phyloP scores from a whole-genome alignment of 2,329 filamentous ascomycete species.

The Bretziella fagacearum region DNA sequence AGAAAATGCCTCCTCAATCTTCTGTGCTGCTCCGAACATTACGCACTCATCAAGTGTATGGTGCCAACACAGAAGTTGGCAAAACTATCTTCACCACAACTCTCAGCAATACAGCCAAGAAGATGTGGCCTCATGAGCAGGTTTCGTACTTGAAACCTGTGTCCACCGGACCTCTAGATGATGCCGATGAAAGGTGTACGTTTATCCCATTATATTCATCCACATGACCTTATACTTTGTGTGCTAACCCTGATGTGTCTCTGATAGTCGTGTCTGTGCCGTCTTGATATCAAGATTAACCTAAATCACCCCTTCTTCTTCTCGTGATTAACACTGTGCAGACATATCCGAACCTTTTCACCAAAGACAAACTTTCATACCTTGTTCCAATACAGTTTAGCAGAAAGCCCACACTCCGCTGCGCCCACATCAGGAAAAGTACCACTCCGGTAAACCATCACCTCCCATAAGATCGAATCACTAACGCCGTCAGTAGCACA shows the following conservation, averaged over 20 bases:
- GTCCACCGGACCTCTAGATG: conserved; percentile 52
- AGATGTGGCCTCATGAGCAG: conserved; percentile 27
- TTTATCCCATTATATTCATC: not conserved
- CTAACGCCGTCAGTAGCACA: too few species aligned
- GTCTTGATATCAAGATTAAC: too few species aligned
- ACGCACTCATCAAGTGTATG: conserved; percentile 58
- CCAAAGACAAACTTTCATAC: conserved; percentile 33
- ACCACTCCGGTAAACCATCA: conserved; percentile 26
- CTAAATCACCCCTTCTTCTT: too few species aligned
- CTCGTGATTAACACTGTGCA: conserved; percentile 23
- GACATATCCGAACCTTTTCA: conserved; percentile 46
- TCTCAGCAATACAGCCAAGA: conserved; percentile 44
- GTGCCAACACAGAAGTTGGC: conserved; percentile 69
- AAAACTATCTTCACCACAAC: conserved; percentile 69
- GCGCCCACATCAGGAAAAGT: conserved; percentile 33
- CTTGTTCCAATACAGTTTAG: conserved; percentile 54
- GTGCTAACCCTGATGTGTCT: not conserved
- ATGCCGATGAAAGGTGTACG: conserved; percentile 53
- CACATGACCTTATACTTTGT: not conserved
- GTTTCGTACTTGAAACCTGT: conserved; percentile 64
- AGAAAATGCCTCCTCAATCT: conserved; percentile 31
- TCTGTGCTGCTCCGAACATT: conserved; percentile 52
- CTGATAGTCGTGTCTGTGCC: not conserved
- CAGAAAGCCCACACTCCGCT: conserved; percentile 64
- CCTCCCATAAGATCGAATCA: not conserved